phyloP scores from a whole-genome alignment of 495 filamentous ascomycete genomes.

The Schizothecium vesticola region DNA sequence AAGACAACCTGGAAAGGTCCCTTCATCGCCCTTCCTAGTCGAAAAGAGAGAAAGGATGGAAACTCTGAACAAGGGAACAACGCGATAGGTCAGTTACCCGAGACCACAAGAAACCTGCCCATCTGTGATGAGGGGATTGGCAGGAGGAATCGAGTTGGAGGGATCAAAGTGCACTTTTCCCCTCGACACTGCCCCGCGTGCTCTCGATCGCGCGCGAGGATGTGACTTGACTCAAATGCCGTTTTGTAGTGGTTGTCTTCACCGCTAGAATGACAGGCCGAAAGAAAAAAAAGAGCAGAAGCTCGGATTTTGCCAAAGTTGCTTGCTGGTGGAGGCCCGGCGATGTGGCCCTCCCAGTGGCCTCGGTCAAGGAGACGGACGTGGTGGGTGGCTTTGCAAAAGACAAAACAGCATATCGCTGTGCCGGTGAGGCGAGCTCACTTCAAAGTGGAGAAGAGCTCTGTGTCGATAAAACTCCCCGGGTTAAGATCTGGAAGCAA shows the following conservation, averaged over 20 bases:
- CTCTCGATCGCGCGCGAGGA: not conserved
- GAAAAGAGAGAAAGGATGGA: not conserved
- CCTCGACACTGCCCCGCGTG: not conserved
- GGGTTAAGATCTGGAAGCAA: not conserved
- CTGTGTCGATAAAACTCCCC: not conserved
- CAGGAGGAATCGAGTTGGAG: not conserved
- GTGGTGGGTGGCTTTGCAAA: no score
- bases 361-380: not conserved
- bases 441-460: not conserved
- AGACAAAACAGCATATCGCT: not conserved
- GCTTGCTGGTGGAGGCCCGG: not conserved
- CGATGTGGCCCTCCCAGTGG: not conserved
- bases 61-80: not conserved
- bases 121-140: not conserved
- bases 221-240: not conserved
- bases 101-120: not conserved
- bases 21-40: not conserved
- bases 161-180: conserved; percentile 1
- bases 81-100: not conserved
- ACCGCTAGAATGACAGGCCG: not conserved
- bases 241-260: not conserved
- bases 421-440: not conserved
- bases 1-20: not conserved
- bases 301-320: not conserved
- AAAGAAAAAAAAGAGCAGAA: not conserved